Evolutionary conservation across 1,284 basidiomycete species (phyloP), one percentile per base, ranked within the genome.

Genomic region (Tetrapyrgos nigripes): DNA sequence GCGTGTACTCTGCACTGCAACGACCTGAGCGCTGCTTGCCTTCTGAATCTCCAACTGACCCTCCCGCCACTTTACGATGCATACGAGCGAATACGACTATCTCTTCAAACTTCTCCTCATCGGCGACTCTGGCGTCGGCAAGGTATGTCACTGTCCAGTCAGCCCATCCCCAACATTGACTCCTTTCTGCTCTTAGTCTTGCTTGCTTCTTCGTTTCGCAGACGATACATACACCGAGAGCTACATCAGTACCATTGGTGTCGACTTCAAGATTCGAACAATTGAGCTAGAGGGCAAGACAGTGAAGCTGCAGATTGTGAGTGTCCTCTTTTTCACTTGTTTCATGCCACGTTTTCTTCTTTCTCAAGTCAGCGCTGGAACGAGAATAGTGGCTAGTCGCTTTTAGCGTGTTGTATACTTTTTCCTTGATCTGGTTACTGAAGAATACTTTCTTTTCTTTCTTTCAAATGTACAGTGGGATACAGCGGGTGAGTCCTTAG

Each of bases 191-290:
- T 62, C 64, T 61, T 59, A 62, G 47, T 98, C 97, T 50, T 99
- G 97, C 83, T 84, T 99, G 61, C 88, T 99, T 58, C 87, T 99
- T 60, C 95, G 97, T 74, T 99, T 99, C 76, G 97, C 96, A 69
- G 97, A 99, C 79, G 97, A 99, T 77, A 97, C 97, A 59, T 99
- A 98, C 84, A 99, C 97, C 57, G 96, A 98, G 78, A 96, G 93
- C 72, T 99, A 98, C 80, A 98, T 99, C 77, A 95, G 92, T 65
- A 99, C 97, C 28, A 99, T 99, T 77, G 97, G 97, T 65, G 95
- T 99, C 61, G 97, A 99, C 83, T 99, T 99, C 84, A 99, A 99
- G 91, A 99, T 99, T 81, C 87, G 97, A 69, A 99, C 97, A 50
- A 98, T 99, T 76, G 97, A 99, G 79, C 86, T 99, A 56, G 97